Conservation (phyloP, 441 rosid species). For the Flueggea neowawraea region DNA sequence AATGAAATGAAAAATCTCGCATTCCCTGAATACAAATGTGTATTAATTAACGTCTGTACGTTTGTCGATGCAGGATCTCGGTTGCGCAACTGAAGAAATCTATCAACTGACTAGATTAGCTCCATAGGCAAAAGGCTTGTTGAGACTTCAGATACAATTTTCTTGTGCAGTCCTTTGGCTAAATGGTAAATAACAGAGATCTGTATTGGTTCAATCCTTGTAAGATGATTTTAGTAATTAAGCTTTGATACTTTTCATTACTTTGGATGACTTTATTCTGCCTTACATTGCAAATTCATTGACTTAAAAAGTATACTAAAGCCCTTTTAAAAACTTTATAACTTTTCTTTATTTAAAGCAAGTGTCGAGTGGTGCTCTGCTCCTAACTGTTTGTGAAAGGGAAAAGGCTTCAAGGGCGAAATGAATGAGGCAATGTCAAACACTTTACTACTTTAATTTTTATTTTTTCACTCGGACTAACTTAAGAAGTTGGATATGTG, state of each 20-base stretch:
- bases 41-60: too few species aligned
- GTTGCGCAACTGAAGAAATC: constrained; percentile 7
- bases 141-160: constrained; percentile 7
- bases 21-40: too few species aligned
- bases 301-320: too few species aligned
- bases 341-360: constrained; percentile 3
- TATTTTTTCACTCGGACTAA: too few species aligned
- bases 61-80: constrained; percentile 19
- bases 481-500: too few species aligned
- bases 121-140: constrained; percentile 12
- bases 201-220: constrained; percentile 5
- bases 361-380: background rate
- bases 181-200: constrained; percentile 11
- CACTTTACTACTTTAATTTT: too few species aligned
- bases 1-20: too few species aligned
- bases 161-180: background rate
- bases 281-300: background rate
- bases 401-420: constrained; percentile 4
- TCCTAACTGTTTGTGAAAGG: constrained; percentile 14
- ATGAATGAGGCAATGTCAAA: too few species aligned
- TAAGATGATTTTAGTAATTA: constrained; percentile 5
- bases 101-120: constrained; percentile 7
- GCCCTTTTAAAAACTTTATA: background rate
- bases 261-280: background rate
- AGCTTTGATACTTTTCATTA: background rate